Base-by-base conservation (phyloP, 2,329 filamentous ascomycete species). In the Curvularia eragrostidis region DNA sequence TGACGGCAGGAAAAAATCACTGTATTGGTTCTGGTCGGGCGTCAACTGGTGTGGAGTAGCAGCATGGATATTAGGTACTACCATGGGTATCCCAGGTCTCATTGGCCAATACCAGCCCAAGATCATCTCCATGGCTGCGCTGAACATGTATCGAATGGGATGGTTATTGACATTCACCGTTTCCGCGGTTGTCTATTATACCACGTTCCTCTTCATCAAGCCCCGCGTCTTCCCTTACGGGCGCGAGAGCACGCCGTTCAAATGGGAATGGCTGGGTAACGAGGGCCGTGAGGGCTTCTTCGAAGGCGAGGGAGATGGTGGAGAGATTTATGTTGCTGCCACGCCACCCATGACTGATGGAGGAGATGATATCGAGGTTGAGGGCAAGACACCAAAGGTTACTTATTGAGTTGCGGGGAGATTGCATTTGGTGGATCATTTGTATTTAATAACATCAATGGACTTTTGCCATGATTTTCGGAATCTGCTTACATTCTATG, bases 71-170 rank as follows among this genome's bases (percentile, higher is more conserved):
- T 62, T 67, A 55, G 64, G 64, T 15, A 75, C 67, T 8, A 71
- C 59, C 5, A 74, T 78, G 62, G 65, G 75, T 9, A 68, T 77
- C 5, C 75, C 73, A 10, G 69, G 74, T 26, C 64, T 76, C 13
- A 65, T 71, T 59, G 63, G 72, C 21, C 56, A 75, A 56, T 62
- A 74, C 59, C 56, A 66, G 61, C 63, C 77, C 50, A 48, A 71
- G 61, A 54, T 74, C 63, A 69, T 77, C 24, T 72, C 67, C 38
- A 59, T 67, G 23, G 72, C 63, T 8, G 67, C 65, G 32, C 71
- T 73, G 28, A 62, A 76, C 41, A 75, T 77, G 68, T 77, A 76
- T 51, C 72, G 74, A 50, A 67, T 77, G 52, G 72, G 73, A 7
- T 77, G 72, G 63, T 28, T 77, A 2, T 61, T 76, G 34, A 74